Conservation (phyloP, 2,329 filamentous ascomycete genomes). For the Geosmithia morbida region DNA sequence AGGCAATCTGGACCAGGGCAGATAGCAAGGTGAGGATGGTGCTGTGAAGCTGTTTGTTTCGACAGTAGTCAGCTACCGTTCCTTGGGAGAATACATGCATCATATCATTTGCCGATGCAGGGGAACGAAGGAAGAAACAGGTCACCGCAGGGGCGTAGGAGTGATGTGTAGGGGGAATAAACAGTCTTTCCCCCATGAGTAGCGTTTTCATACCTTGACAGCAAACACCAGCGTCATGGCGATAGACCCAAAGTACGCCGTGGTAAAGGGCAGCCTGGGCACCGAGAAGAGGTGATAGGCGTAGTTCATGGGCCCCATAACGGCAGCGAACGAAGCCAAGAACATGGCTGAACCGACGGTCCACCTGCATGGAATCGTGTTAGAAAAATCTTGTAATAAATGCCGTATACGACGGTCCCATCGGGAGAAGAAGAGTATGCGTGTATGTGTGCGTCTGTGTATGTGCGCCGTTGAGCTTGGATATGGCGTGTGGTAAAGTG, state of each 20-base stretch:
- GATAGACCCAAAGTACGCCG: conserved; percentile 90
- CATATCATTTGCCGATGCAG: background rate
- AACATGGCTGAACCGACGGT: conserved; percentile 84
- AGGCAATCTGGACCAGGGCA: conserved; percentile 68
- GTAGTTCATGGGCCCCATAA: conserved; percentile 85
- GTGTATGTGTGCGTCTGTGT: background rate
- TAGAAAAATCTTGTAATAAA: background rate
- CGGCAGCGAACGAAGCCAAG: conserved; percentile 78
- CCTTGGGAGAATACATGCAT: background rate
- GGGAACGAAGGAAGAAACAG: background rate
- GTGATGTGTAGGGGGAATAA: too few relatives aligned
- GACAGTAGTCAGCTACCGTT: conserved; percentile 6
- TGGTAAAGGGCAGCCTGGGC: conserved; percentile 79
- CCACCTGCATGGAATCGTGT: conserved; percentile 49
- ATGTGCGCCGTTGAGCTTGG: background rate
- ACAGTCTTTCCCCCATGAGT: too few relatives aligned
- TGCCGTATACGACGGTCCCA: background rate
- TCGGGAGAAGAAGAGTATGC: background rate
- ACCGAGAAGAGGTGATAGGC: conserved; percentile 71
- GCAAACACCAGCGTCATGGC: conserved; percentile 82
- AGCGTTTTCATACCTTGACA: conserved; percentile 69
- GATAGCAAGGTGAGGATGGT: conserved; percentile 76
- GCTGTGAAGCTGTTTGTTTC: conserved; percentile 52
- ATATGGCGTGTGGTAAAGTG: background rate
- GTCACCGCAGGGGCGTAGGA: background rate